These are phyloP conservation scores for Gliomastix tumulicola DNA, from an alignment of 2,329 filamentous ascomycete species.

Conservation along the genomic window DNA sequence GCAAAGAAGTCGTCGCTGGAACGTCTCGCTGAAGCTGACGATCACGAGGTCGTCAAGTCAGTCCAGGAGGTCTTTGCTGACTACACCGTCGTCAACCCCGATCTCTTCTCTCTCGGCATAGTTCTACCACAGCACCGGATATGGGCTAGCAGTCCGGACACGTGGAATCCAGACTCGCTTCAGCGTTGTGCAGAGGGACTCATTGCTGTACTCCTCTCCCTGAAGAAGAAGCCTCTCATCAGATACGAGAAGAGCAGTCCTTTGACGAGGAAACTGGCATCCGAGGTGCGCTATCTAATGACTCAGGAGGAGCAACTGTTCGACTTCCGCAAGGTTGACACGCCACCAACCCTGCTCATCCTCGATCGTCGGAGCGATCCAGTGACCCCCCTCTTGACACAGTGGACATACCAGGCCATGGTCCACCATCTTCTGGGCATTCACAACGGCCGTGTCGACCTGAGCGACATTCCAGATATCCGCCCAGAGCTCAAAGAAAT, in stretches of 20 bases:
- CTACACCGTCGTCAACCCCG: conserved; percentile 90
- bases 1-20: conserved; percentile 95
- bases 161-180: conserved; percentile 85
- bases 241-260: conserved; percentile 88
- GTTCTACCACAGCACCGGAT: conserved; percentile 66
- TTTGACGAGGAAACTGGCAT: conserved; percentile 85
- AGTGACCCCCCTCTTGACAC: conserved; percentile 85
- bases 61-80: conserved; percentile 97
- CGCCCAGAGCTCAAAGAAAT: conserved; percentile 87
- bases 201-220: conserved; percentile 72
- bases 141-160: conserved; percentile 76
- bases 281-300: conserved; percentile 85
- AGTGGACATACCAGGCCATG: conserved; percentile 99
- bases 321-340: conserved; percentile 92
- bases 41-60: conserved; percentile 90
- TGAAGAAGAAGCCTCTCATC: conserved; percentile 96
- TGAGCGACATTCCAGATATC: conserved; percentile 77
- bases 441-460: conserved; percentile 85
- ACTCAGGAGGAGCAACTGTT: conserved; percentile 95
- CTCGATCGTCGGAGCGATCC: conserved; percentile 91
- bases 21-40: conserved; percentile 89
- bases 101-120: conserved; percentile 77
- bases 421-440: conserved; percentile 95
- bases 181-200: conserved; percentile 83
- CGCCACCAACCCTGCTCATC: conserved; percentile 84